These are phyloP conservation scores for Pseudogymnoascus sp. DNA, from an alignment of 2,329 filamentous ascomycete genomes.

Conservation along the genomic window DNA sequence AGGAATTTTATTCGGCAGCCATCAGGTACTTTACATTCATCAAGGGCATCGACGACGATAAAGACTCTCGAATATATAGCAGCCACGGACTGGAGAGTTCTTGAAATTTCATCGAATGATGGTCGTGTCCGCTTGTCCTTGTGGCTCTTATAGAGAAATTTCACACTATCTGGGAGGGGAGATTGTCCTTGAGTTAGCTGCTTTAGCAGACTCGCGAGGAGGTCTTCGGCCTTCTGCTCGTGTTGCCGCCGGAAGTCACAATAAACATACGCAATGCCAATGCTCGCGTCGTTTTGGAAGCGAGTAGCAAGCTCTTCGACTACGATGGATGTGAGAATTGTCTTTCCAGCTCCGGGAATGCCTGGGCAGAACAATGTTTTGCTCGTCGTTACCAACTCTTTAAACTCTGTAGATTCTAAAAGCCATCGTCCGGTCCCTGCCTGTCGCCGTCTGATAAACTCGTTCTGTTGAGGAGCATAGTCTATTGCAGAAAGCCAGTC, in stretches of 20 bases:
- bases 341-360: slow-evolving; percentile 18
- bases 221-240: slow-evolving; percentile 22
- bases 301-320: slow-evolving; percentile 2
- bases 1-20: not conserved
- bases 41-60: slow-evolving; percentile 14
- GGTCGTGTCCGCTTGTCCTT: slow-evolving; percentile 21
- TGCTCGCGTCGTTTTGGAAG: slow-evolving; percentile 10
- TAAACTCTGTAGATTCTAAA: too few species aligned
- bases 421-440: too few species aligned
- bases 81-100: slow-evolving; percentile 21
- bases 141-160: slow-evolving; percentile 25
- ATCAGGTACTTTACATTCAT: slow-evolving; percentile 15
- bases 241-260: slow-evolving; percentile 22
- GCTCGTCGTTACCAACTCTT: too few species aligned
- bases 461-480: too few species aligned
- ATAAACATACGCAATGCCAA: slow-evolving; percentile 27
- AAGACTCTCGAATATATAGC: slow-evolving; percentile 19
- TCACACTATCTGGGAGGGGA: slow-evolving; percentile 19
- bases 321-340: slow-evolving; percentile 13
- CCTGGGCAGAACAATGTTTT: slow-evolving; percentile 8
- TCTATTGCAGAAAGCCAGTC: too few species aligned
- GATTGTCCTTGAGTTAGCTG: slow-evolving; percentile 26
- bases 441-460: too few species aligned
- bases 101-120: slow-evolving; percentile 22
- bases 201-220: slow-evolving; percentile 30